Evolutionary conservation across 345 rosid genomes (phyloP), one percentile per base, ranked within the genome.

Genomic region (Eutrema yunnanense): DNA sequence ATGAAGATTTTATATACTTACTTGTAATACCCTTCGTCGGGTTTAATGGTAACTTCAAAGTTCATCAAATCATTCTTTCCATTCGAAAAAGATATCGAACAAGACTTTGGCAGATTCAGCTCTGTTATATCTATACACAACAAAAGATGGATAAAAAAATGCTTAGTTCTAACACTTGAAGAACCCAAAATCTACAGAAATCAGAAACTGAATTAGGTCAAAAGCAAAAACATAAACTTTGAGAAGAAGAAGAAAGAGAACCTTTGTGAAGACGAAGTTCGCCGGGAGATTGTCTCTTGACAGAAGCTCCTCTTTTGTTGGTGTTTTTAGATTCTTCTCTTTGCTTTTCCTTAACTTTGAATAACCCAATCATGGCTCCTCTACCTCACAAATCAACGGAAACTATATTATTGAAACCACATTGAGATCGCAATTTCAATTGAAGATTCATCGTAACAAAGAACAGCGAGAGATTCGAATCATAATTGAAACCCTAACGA

Each of bases 221-320:
- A 69, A 9, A 52, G 1, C 10, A 3, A 26, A 52, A 29, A 27
- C 2, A 12, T 6, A 41, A 42, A 42, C 42, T 6, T 4, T 22
- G 34, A 26, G 58, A 19, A 8, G 9, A 4, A 8, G 48, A 42
- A 56, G 42, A 68, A 52, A 33, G 56, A 27, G 9, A 67, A 92
- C 98, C 96, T 88, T 84, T 92, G 62, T 86, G 83, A 72, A 92
- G 88, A 75, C 95, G 96, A 73, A 92, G 82, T 73, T 92, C 96
- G 22, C 96, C 92, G 59, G 96, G 87, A 57, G 83, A 78, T 84
- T 86, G 90, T 79, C 81, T 88, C 73, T 83, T 90, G 22, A 64
- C 37, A 19, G 84, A 77, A 30, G 69, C 62, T 55, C 82, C 83
- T 54, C 84, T 87, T 41, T 2, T 34, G 6, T 74, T 81, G n/a